Evolutionary conservation across 140 eudicot genomes (phyloP).

Genomic region (Anethum foeniculum): DNA sequence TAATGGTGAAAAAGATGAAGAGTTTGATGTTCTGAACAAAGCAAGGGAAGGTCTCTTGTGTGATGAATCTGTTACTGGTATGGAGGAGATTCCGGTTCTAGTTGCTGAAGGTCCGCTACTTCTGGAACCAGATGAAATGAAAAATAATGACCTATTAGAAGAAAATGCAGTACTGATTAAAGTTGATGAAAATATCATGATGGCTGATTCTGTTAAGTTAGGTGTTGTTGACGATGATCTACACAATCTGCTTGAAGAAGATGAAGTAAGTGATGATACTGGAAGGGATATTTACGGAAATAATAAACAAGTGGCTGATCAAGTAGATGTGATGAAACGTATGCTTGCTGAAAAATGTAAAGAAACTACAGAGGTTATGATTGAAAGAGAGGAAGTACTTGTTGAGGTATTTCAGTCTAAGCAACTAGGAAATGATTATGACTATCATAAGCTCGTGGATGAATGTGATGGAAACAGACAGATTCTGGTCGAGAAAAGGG

Average conservation of each 20-base stretch:
- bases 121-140: not conserved
- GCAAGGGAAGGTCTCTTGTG: constrained; percentile 7
- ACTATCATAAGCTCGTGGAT: not conserved
- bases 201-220: not conserved
- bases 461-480: constrained; percentile 4
- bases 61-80: constrained; percentile 17
- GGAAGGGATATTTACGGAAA: not conserved
- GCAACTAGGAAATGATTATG: not conserved
- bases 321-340: not conserved
- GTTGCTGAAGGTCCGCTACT: not conserved
- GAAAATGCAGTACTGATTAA: not conserved
- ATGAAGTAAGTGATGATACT: not conserved
- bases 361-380: not conserved
- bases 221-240: not conserved
- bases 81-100: not conserved
- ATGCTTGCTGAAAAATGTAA: not conserved
- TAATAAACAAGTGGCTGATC: not conserved
- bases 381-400: not conserved
- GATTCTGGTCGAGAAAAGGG: constrained; percentile 1
- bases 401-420: not conserved
- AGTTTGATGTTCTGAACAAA: not conserved
- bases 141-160: not conserved
- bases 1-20: constrained; percentile 13
- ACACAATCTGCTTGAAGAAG: not conserved
- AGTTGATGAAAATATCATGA: not conserved